Evolutionary conservation across 306 rosid genomes (phyloP).

Genomic region (Hylodesmum podocarpum): DNA sequence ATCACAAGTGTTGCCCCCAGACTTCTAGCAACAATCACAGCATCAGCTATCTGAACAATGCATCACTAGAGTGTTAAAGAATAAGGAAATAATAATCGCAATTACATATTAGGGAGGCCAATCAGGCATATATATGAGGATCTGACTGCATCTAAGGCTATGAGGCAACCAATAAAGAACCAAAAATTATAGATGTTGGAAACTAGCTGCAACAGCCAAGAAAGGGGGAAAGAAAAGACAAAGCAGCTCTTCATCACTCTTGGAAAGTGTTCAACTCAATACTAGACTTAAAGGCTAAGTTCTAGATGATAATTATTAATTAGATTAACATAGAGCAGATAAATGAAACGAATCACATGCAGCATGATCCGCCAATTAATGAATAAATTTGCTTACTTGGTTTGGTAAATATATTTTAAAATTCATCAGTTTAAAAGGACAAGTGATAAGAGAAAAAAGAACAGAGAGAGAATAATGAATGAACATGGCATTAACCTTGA

Average conservation of each 20-base stretch:
- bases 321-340: not conserved
- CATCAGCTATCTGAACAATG: constrained; percentile 61
- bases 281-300: not conserved
- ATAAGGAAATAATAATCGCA: not conserved
- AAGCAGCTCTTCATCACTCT: not conserved
- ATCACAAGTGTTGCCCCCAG: constrained; percentile 83
- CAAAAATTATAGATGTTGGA: not conserved
- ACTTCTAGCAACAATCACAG: constrained; percentile 75
- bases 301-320: not conserved
- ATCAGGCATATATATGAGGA: not conserved
- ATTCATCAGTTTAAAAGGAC: not conserved
- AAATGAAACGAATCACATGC: constrained; percentile 6
- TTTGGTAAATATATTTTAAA: not conserved
- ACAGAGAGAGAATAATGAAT: not conserved
- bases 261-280: not conserved
- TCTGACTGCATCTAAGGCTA: not conserved
- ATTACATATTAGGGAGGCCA: not conserved
- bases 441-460: not conserved
- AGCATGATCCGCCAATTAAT: not conserved
- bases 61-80: constrained; percentile 21
- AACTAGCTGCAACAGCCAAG: not conserved
- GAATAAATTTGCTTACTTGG: not conserved
- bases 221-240: not conserved
- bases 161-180: not conserved
- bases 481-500: not conserved